phyloP scores from a whole-genome alignment of 768 basidiomycete genomes.

The Pholiota conissans region DNA sequence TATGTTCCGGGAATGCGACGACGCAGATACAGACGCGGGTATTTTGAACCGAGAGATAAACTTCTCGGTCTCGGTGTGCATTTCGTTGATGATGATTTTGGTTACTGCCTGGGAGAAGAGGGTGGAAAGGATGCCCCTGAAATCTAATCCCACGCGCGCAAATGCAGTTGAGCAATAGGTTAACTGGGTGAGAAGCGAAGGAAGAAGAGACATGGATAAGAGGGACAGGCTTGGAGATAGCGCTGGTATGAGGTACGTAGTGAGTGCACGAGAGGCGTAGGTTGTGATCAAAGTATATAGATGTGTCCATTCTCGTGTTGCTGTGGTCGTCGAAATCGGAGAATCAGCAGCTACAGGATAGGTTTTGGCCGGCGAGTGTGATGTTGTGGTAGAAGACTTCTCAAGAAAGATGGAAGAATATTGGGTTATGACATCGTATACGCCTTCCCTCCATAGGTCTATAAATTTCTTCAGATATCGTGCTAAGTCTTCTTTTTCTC shows the following conservation, averaged over 20 bases:
- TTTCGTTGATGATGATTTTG: constrained; percentile 51
- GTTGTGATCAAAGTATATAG: constrained; percentile 60
- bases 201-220: constrained; percentile 62
- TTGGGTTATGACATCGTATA: constrained; percentile 90
- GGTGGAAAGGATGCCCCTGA: constrained; percentile 66
- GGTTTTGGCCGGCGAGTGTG: constrained; percentile 12
- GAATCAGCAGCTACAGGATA: constrained; percentile 15
- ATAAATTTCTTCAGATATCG: constrained; percentile 84
- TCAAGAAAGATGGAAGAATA: constrained; percentile 89
- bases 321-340: background rate
- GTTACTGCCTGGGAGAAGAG: constrained; percentile 67
- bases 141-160: constrained; percentile 90
- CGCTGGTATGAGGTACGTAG: constrained; percentile 65
- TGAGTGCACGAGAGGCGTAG: constrained; percentile 62
- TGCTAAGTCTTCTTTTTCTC: constrained; percentile 70
- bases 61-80: constrained; percentile 39
- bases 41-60: constrained; percentile 36
- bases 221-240: constrained; percentile 62
- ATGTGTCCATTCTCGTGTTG: constrained; percentile 23
- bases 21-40: constrained; percentile 14
- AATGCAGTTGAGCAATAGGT: constrained; percentile 93
- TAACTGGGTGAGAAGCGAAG: constrained; percentile 88
- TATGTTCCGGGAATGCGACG: constrained; percentile 9
- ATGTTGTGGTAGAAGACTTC: constrained; percentile 33
- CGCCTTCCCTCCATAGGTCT: constrained; percentile 89